Evolutionary conservation across 306 rosid species (phyloP).

Genomic region (Purshia tridentata): DNA sequence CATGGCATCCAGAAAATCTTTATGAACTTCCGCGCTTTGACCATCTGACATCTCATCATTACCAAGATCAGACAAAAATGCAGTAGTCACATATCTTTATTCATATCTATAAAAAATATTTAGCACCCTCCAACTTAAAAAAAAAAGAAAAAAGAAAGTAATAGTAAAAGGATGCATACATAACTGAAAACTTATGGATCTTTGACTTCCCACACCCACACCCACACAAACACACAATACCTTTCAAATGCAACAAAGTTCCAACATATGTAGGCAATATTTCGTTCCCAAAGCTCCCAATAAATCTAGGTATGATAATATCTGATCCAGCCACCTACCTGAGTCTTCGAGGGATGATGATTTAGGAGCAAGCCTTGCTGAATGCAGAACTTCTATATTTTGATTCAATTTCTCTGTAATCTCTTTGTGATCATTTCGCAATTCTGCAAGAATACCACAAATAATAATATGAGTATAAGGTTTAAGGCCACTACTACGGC

Average conservation of each 20-base stretch:
- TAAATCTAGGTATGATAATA: not conserved
- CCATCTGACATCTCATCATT: slow-evolving; percentile 41
- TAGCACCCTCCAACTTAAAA: not conserved
- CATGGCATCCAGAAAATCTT: slow-evolving; percentile 42
- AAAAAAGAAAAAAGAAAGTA: not conserved
- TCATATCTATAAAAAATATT: not conserved
- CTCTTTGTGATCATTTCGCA: slow-evolving; percentile 72
- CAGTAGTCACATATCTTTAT: not conserved
- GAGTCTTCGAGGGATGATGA: slow-evolving; percentile 36
- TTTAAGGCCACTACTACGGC: not conserved
- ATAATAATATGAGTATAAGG: not conserved
- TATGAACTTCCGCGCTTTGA: slow-evolving; percentile 40
- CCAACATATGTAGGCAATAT: not conserved
- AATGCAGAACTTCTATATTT: slow-evolving; percentile 70
- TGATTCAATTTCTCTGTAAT: slow-evolving; percentile 66
- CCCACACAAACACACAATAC: not conserved
- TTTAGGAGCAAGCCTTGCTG: slow-evolving; percentile 50
- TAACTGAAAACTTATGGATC: not conserved
- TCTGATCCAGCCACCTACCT: slow-evolving; percentile 38
- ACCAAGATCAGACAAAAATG: slow-evolving; percentile 29
- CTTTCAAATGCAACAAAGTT: not conserved
- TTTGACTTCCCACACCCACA: not conserved
- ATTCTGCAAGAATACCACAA: slow-evolving; percentile 42
- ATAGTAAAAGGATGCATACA: not conserved
- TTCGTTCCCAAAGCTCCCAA: not conserved